These are phyloP conservation scores for Entomortierella lignicola DNA, from an alignment of 192 early-diverging fungal genomes.

Conservation along the genomic window DNA sequence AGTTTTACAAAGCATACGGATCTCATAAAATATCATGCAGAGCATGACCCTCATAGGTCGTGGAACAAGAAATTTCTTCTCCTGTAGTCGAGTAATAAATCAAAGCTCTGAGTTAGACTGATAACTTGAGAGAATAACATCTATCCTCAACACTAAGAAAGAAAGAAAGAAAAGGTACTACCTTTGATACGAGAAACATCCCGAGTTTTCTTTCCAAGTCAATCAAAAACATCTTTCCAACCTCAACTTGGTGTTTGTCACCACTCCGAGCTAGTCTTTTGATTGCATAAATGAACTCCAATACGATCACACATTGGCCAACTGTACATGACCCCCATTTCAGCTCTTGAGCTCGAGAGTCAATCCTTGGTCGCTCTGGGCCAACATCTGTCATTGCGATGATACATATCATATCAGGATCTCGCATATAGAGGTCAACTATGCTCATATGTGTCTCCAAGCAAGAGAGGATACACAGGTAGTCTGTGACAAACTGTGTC, in stretches of 20 bases:
- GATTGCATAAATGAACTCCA: constrained; percentile 65
- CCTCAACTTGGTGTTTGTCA: constrained; percentile 57
- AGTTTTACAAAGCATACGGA: constrained; percentile 67
- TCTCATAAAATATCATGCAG: constrained; percentile 62
- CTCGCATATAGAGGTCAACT: constrained; percentile 67
- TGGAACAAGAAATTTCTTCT: constrained; percentile 59
- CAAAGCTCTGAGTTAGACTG: constrained; percentile 4
- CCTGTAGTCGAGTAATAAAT: constrained; percentile 39
- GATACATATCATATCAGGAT: constrained; percentile 66
- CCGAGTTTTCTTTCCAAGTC: constrained; percentile 64
- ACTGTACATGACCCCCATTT: constrained; percentile 66
- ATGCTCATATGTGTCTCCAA: constrained; percentile 57
- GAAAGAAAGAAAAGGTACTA: too few species aligned
- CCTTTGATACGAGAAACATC: constrained; percentile 56
- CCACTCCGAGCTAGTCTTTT: constrained; percentile 50
- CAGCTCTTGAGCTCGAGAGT: constrained; percentile 12
- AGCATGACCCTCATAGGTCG: constrained; percentile 62
- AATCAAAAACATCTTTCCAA: constrained; percentile 67
- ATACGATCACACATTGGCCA: constrained; percentile 63
- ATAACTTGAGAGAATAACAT: neutral
- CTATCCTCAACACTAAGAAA: too few species aligned
- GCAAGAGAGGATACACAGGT: constrained; percentile 56
- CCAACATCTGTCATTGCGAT: constrained; percentile 67
- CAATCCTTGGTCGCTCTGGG: constrained; percentile 16
- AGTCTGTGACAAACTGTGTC: constrained; percentile 52